Evolutionary conservation across 139 green algal genomes (phyloP), one percentile per base, ranked within the genome.

Genomic region (Dunaliella sp.): DNA sequence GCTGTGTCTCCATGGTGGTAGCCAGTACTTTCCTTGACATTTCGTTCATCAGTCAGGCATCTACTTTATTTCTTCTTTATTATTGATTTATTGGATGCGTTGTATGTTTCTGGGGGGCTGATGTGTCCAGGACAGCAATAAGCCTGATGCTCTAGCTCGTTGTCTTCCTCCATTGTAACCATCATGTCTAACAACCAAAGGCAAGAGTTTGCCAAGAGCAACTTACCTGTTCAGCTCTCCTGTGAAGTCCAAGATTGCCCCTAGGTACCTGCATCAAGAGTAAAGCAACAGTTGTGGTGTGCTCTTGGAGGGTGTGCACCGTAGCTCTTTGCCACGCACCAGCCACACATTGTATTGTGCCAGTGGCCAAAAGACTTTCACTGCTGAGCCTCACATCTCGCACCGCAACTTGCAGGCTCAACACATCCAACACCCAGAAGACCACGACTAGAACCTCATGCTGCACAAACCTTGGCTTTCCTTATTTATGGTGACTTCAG

Each of bases 181-280:
- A 65, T 65, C 48, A 16, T 65, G 16, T 26, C 16, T 65, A 16
- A 65, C 16, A 16, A 65, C 7, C 7, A 26, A 26, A 65, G 16
- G 48, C 48, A 16, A 7, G 7, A 16, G 7, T 16, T 65, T 65
- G 48, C 7, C 48, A 65, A 16, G 48, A 7, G 48, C 82, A 16
- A 89, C 88, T 75, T 93, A 95, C 21, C 95, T 82, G 87, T 95
- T 95, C 31, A 98, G 93, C 89, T 98, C 95, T 0, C 93, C 95
- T n/a, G 93, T 95, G 84, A 97, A 96, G 91, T 97, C 94, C 59
- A 97, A 83, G 80, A 97, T 90, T 30, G 92, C 92, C 24, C 89
- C 91, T 59, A 97, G 85, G 83, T 93, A 95, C 79, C 89, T 92
- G 85, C 31, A 33, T 72, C 25, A 82, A 22, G 31, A 31, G 25